These are phyloP conservation scores for Picochlorum sp. DNA, from an alignment of 139 green algal species.

Conservation along the genomic window DNA sequence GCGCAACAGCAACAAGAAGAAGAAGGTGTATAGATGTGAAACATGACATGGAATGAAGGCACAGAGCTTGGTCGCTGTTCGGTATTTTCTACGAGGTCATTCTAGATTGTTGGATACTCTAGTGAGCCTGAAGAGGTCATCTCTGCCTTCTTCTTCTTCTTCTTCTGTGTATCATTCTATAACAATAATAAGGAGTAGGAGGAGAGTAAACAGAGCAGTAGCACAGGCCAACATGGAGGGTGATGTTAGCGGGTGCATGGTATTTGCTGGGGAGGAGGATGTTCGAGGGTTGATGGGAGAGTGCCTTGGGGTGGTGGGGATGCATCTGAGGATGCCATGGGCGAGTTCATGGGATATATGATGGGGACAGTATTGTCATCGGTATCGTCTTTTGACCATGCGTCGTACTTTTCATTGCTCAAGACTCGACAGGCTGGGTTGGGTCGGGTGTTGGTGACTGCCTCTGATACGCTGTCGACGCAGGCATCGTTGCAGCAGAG, in stretches of 20 bases:
- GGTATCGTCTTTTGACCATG: constrained; percentile 11
- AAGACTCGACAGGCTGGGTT: constrained; percentile 7
- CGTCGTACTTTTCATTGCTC: constrained; percentile 19
- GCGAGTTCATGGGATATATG: too few species aligned
- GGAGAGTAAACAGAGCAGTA: too few species aligned
- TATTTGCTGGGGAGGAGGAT: background rate
- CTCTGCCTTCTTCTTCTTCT: too few species aligned
- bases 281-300: background rate
- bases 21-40: background rate
- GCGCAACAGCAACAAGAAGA: background rate
- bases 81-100: background rate
- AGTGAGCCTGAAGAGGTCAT: too few species aligned
- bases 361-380: too few species aligned
- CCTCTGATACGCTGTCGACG: constrained; percentile 41
- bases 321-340: background rate
- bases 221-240: too few species aligned
- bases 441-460: constrained; percentile 39
- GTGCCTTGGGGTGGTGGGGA: background rate
- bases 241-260: background rate
- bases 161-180: too few species aligned
- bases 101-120: too few species aligned
- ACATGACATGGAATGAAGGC: background rate
- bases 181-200: too few species aligned
- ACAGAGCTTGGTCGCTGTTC: too few species aligned
- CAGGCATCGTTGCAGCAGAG: constrained; percentile 53